A percentile compares a stretch with the other conserved stretches of the same genome.
These are phyloP conservation scores for Poterioochromonas sp. DNA, from an alignment of 352 stramenopile genomes.

Conservation along the genomic window DNA sequence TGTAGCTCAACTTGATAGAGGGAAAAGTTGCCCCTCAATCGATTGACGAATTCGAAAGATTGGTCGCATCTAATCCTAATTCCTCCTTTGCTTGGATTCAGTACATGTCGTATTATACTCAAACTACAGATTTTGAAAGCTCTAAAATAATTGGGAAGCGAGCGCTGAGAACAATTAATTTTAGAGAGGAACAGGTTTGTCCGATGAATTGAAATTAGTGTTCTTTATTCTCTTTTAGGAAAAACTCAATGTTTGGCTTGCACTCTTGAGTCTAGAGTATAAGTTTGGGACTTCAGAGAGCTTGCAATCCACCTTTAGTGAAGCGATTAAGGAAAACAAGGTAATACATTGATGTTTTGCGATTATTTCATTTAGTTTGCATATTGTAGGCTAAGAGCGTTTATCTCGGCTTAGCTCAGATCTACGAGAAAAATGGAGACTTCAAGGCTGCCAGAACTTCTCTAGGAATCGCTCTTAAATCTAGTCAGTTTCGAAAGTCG, in stretches of 20 bases:
- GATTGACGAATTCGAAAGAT: constrained; percentile 75
- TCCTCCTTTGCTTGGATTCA: constrained; percentile 75
- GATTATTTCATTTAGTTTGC: background rate
- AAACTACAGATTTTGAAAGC: constrained; percentile 71
- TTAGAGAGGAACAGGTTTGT: constrained; percentile 68
- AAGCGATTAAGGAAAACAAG: constrained; percentile 64
- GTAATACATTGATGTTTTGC: background rate
- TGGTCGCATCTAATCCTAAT: constrained; percentile 74
- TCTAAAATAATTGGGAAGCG: constrained; percentile 71
- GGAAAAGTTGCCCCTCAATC: constrained; percentile 50
- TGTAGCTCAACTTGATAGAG: background rate
- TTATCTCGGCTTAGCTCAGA: constrained; percentile 73
- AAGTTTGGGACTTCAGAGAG: constrained; percentile 73
- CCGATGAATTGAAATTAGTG: background rate
- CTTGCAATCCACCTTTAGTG: constrained; percentile 70
- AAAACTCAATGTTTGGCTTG: constrained; percentile 53
- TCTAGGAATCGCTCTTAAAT: constrained; percentile 74
- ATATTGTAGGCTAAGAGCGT: constrained; percentile 66
- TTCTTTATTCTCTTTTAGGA: constrained; percentile 42
- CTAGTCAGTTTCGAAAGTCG: constrained; percentile 64
- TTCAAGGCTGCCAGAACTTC: constrained; percentile 58
- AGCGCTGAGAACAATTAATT: constrained; percentile 72
- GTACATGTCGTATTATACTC: constrained; percentile 86
- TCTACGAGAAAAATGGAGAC: constrained; percentile 65
- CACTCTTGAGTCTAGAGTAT: constrained; percentile 83